phyloP scores from a whole-genome alignment of 2,329 filamentous ascomycete genomes.

The Triangularia setosa region DNA sequence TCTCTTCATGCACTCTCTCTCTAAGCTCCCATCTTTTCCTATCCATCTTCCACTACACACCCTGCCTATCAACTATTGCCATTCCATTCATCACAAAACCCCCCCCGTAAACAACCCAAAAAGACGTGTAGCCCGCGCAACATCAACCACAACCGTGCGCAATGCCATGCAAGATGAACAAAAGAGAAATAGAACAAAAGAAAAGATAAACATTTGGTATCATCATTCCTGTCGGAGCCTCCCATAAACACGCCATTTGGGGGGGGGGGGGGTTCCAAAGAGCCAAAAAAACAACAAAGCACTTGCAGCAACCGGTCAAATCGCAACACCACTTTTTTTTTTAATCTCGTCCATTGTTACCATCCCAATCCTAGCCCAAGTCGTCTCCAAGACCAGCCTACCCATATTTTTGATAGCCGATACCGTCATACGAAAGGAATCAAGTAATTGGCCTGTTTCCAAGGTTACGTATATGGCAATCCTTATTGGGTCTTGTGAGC shows the following conservation, averaged over 20 bases:
- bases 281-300: constrained; percentile 3
- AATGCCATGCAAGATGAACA: constrained; percentile 12
- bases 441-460: neutral
- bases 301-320: neutral
- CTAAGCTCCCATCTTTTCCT: neutral
- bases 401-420: neutral
- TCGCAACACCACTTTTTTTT: neutral
- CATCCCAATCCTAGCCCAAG: neutral
- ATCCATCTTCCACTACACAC: neutral
- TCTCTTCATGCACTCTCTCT: neutral
- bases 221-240: constrained; percentile 17
- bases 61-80: neutral
- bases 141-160: neutral
- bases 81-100: neutral
- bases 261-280: neutral
- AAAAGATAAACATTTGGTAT: constrained; percentile 22
- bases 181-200: neutral
- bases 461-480: neutral
- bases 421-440: neutral
- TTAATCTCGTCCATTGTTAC: neutral
- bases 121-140: neutral
- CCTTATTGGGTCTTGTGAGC: neutral
- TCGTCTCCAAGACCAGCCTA: neutral
- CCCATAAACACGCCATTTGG: neutral
- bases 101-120: neutral